Evolutionary conservation across 139 green algal species (phyloP).

Genomic region (Chlorella ohadii): DNA sequence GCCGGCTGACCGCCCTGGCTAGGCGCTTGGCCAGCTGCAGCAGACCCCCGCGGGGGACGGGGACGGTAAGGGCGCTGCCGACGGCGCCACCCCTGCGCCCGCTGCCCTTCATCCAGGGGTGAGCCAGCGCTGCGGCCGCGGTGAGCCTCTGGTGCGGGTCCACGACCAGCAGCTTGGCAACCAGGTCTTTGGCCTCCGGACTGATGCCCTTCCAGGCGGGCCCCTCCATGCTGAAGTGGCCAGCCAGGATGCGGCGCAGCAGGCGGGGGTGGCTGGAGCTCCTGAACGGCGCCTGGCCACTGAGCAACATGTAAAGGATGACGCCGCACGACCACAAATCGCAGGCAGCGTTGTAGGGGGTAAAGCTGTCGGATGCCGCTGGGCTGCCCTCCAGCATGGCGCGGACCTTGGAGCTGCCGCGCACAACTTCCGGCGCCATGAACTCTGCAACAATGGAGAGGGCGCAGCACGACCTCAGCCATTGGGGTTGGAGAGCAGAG

Average conservation of each 20-base stretch:
- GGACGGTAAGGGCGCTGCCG: too few relatives aligned
- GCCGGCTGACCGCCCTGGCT: too few relatives aligned
- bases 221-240: conserved; percentile 79
- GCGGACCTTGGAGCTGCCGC: not conserved
- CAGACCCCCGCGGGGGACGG: too few relatives aligned
- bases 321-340: conserved; percentile 76
- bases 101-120: not conserved
- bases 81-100: too few relatives aligned
- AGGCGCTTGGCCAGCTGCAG: too few relatives aligned
- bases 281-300: conserved; percentile 88
- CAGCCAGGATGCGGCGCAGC: conserved; percentile 80
- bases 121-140: conserved; percentile 17
- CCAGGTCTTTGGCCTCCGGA: conserved; percentile 45
- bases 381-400: not conserved
- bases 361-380: not conserved
- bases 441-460: too few relatives aligned
- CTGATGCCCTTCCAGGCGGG: conserved; percentile 80
- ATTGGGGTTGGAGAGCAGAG: too few relatives aligned
- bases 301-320: conserved; percentile 85
- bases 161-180: conserved; percentile 39
- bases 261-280: conserved; percentile 83
- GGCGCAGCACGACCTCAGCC: too few relatives aligned
- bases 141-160: conserved; percentile 73
- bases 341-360: conserved; percentile 57
- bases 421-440: conserved; percentile 80